Base-by-base conservation (phyloP, 169 alveolate genomes). In the Plasmodium yoelii region DNA sequence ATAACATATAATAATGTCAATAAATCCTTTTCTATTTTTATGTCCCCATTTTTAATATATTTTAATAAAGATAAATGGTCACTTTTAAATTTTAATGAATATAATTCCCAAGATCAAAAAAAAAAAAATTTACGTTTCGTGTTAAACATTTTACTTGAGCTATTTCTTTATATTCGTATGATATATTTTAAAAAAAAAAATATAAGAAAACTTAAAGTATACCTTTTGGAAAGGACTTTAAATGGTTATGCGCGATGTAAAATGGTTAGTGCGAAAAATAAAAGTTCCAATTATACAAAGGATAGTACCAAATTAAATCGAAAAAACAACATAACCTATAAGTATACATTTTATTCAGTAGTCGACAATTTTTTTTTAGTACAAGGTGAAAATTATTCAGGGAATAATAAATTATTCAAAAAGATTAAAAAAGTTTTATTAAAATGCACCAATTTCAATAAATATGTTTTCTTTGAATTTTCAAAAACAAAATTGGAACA, bases 21-120 rank as follows among this genome's bases (percentile, higher is more conserved):
- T 64, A 49, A 77, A 42, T 64, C 71, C 46, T 77, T 77, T 68
- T 77, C 26, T 77, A 12, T 77, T 63, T 77, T 77, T 51, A 56
- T 51, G 22, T 61, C 65, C 5, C 88, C 88, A 24, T n/a, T 61
- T 49, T 47, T 77, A 56, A 56, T 59, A 5, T 8, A 63, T 69
- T 39, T 77, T 42, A 77, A 77, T 51, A 55, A 56, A 12, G n/a
- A 57, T 12, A 39, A 77, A 8, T 69, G 22, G 47, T 2, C 10
- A 3, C 42, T 69, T 15, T 49, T 53, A 19, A 7, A 69, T 46
- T 18, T 47, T 4, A 77, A 28, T 63, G 6, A 53, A 2, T 19
- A 49, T 24, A 39, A 9, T 13, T 34, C 42, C 0, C 42, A 34
- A 7, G 5, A 12, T 15, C 13, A 24, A n/a, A 63, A 19, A 51